Percentiles rank a stretch among this genome's conserved stretches.
Evolutionary conservation across 2,329 filamentous ascomycete genomes (phyloP).

Genomic region (Diaporthe citri): DNA sequence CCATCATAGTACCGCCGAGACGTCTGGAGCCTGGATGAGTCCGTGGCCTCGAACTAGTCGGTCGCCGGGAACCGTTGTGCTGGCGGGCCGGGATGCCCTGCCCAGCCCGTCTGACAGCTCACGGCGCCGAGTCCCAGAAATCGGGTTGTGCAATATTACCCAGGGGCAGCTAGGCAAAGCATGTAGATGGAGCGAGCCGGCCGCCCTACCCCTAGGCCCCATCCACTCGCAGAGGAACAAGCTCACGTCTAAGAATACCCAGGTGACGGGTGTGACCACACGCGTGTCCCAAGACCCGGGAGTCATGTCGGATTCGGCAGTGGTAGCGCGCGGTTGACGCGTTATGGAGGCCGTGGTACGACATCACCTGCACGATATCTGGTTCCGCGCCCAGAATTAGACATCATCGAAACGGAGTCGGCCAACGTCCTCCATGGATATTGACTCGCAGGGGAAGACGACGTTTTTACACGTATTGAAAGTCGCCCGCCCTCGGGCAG

Average conservation of each 20-base stretch:
- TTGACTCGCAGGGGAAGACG: not conserved
- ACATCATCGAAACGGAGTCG: not conserved
- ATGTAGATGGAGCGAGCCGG: not conserved
- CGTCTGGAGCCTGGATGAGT: not conserved
- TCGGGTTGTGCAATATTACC: not conserved
- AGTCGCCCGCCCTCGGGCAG: slow-evolving; percentile 16
- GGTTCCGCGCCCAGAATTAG: not conserved
- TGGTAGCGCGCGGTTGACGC: slow-evolving; percentile 16
- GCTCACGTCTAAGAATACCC: not conserved
- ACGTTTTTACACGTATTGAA: not conserved
- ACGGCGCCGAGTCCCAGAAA: not conserved
- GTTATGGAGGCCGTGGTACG: not conserved
- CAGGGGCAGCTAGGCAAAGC: not conserved
- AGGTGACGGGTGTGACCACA: not conserved
- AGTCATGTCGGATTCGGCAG: not conserved
- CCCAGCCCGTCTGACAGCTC: slow-evolving; percentile 3
- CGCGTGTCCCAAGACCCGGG: not conserved
- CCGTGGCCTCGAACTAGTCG: not conserved
- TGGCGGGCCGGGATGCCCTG: slow-evolving; percentile 11
- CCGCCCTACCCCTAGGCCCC: not conserved
- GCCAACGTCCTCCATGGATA: not conserved
- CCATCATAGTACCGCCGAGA: slow-evolving; percentile 21
- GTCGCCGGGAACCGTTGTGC: slow-evolving; percentile 4
- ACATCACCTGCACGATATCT: not conserved
- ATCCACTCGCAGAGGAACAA: not conserved